Conservation (phyloP, 2,329 filamentous ascomycete species). For the Trichoderma sp. region DNA sequence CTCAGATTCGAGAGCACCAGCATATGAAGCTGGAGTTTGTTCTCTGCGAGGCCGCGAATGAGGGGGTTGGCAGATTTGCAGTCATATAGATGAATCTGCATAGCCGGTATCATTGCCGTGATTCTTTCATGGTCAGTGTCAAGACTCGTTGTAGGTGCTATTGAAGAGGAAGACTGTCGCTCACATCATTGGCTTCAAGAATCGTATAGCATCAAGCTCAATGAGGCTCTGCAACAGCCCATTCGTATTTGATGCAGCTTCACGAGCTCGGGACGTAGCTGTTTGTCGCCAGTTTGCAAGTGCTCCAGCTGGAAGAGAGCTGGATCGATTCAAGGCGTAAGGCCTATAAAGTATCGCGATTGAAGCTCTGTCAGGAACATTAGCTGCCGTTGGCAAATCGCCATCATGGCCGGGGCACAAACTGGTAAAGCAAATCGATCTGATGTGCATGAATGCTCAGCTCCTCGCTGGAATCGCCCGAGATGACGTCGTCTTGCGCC, state of each 20-base stretch:
- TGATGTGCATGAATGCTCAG: background rate
- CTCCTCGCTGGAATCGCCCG: background rate
- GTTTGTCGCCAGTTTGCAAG: background rate
- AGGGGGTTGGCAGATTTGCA: conserved; percentile 6
- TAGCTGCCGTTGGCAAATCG: background rate
- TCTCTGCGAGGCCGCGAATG: conserved; percentile 3
- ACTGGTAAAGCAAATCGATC: background rate
- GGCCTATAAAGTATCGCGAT: background rate
- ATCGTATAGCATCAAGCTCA: conserved; percentile 1
- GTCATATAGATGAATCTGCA: conserved; percentile 17
- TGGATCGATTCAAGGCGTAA: background rate
- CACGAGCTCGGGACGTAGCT: background rate
- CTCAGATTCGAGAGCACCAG: conserved; percentile 6
- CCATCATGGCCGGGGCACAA: background rate
- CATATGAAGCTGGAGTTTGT: conserved; percentile 9
- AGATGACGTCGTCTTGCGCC: background rate
- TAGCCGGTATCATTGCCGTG: background rate
- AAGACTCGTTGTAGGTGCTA: background rate
- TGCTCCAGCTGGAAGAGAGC: background rate
- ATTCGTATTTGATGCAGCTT: conserved; percentile 12
- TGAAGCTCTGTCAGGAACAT: background rate
- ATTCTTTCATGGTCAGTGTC: background rate
- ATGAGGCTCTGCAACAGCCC: conserved; percentile 8
- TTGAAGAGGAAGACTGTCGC: background rate
- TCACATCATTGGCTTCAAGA: conserved; percentile 10